Conservation (phyloP, 257 asterid species). For the Catharanthus roseus region DNA sequence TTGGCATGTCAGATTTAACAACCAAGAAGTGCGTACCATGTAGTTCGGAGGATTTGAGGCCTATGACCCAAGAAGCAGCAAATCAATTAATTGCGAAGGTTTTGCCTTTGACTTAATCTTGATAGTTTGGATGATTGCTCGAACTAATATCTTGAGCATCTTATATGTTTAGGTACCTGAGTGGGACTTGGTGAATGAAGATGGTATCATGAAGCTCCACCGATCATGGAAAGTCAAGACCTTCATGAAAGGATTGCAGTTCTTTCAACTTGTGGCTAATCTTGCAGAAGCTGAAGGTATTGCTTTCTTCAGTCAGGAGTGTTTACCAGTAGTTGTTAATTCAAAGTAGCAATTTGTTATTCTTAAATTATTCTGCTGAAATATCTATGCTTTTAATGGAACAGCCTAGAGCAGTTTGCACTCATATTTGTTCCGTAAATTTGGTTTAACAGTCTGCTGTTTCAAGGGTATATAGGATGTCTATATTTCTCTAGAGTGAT, state of each 20-base stretch:
- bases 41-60: constrained; percentile 30
- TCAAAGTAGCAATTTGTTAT: neutral
- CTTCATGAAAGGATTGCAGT: constrained; percentile 78
- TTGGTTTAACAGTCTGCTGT: neutral
- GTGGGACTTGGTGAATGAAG: constrained; percentile 72
- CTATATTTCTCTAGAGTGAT: too few relatives aligned
- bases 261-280: constrained; percentile 69
- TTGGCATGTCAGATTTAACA: constrained; percentile 53
- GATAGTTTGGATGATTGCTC: neutral
- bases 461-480: neutral
- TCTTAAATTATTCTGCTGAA: neutral
- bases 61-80: constrained; percentile 40
- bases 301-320: neutral
- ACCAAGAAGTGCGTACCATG: constrained; percentile 67
- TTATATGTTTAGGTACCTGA: constrained; percentile 51
- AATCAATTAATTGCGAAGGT: constrained; percentile 31
- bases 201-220: constrained; percentile 60
- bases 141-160: neutral
- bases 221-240: constrained; percentile 86
- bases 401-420: neutral
- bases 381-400: neutral
- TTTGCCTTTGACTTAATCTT: neutral
- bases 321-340: neutral
- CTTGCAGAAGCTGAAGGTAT: constrained; percentile 93
- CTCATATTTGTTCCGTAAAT: neutral